phyloP scores from a whole-genome alignment of 192 early-diverging fungal species.

The Coemansia sp. region DNA sequence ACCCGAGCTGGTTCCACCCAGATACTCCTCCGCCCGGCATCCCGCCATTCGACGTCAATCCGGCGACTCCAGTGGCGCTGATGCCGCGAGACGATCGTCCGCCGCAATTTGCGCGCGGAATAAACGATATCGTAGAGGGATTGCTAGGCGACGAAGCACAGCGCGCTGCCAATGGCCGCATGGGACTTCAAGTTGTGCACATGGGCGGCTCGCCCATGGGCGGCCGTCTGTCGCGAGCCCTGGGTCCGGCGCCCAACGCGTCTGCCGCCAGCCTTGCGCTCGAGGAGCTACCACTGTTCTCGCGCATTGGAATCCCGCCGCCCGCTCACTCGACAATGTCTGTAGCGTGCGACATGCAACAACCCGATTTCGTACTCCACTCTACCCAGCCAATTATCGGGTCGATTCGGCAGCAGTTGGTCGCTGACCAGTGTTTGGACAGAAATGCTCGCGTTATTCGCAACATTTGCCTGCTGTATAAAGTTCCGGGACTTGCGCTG shows the following conservation, averaged over 20 bases:
- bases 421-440: slow-evolving; percentile 50
- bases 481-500: slow-evolving; percentile 36
- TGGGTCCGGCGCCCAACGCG: background rate
- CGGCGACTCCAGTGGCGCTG: slow-evolving; percentile 40
- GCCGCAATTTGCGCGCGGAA: slow-evolving; percentile 3
- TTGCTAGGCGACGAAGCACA: slow-evolving; percentile 15
- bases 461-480: slow-evolving; percentile 50
- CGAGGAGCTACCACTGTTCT: slow-evolving; percentile 45
- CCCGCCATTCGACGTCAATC: slow-evolving; percentile 54
- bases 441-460: slow-evolving; percentile 48
- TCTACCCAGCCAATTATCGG: slow-evolving; percentile 19
- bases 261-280: background rate
- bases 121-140: slow-evolving; percentile 24
- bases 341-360: slow-evolving; percentile 32
- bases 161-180: slow-evolving; percentile 8
- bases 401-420: slow-evolving; percentile 33
- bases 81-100: slow-evolving; percentile 30
- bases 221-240: slow-evolving; percentile 8
- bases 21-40: slow-evolving; percentile 46
- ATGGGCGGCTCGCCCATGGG: slow-evolving; percentile 15
- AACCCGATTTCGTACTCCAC: slow-evolving; percentile 6
- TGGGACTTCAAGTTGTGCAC: slow-evolving; percentile 36
- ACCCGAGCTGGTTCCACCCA: slow-evolving; percentile 51
- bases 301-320: slow-evolving; percentile 46
- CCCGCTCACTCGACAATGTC: slow-evolving; percentile 3